Conservation (phyloP, 345 rosid species). For the Boechera stricta region DNA sequence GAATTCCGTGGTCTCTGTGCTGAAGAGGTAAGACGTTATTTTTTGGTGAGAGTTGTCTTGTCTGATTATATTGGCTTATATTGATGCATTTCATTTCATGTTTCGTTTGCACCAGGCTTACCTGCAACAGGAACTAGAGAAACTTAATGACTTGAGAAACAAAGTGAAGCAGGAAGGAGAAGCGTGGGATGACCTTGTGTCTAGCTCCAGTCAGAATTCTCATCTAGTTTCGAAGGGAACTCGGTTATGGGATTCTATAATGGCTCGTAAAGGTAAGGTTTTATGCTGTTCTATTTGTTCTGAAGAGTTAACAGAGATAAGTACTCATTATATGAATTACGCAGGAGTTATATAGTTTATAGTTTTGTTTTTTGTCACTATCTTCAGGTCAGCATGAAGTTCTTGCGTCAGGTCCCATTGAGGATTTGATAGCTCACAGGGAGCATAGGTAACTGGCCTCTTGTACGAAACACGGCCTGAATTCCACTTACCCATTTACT, state of each 20-base stretch:
- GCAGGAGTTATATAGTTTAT: slow-evolving; percentile 19
- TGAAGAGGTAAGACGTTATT: slow-evolving; percentile 71
- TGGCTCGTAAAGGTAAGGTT: slow-evolving; percentile 84
- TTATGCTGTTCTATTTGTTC: slow-evolving; percentile 27
- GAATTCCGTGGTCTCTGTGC: slow-evolving; percentile 99
- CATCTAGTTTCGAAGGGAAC: slow-evolving; percentile 94
- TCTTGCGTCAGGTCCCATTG: slow-evolving; percentile 99
- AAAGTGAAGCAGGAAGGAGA: slow-evolving; percentile 99
- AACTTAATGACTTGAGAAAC: slow-evolving; percentile 89
- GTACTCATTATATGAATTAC: not conserved
- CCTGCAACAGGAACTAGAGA: slow-evolving; percentile 97
- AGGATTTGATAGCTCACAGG: slow-evolving; percentile 96
- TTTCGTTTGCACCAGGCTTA: slow-evolving; percentile 77
- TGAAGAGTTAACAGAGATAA: slow-evolving; percentile 8
- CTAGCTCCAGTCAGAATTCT: slow-evolving; percentile 94
- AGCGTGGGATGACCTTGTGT: slow-evolving; percentile 96
- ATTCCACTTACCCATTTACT: slow-evolving; percentile 31
- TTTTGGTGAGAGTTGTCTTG: slow-evolving; percentile 23
- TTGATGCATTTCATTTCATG: slow-evolving; percentile 30
- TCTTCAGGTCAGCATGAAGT: slow-evolving; percentile 93
- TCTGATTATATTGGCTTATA: slow-evolving; percentile 5
- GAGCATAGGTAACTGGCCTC: slow-evolving; percentile 83
- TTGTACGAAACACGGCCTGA: not conserved
- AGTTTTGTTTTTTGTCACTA: slow-evolving; percentile 16
- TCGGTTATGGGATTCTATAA: slow-evolving; percentile 91